phyloP scores from a whole-genome alignment of 768 basidiomycete species.

The Podaxis mareebaensis region DNA sequence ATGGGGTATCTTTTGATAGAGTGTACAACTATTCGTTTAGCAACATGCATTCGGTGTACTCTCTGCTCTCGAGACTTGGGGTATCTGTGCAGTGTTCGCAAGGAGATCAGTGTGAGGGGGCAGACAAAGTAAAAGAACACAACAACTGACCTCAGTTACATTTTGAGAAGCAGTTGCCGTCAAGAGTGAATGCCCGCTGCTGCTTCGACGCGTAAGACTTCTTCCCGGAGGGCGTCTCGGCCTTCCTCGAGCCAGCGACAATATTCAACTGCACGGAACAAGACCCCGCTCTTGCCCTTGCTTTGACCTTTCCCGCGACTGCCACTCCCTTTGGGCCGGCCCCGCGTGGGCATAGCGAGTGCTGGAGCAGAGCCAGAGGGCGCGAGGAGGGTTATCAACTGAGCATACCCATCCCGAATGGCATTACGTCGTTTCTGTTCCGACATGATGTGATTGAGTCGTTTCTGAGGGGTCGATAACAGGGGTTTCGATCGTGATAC shows the following conservation, averaged over 20 bases:
- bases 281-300: constrained; percentile 87
- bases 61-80: too few species aligned
- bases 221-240: constrained; percentile 64
- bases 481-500: constrained; percentile 56
- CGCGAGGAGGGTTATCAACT: constrained; percentile 77
- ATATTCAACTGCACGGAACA: constrained; percentile 87
- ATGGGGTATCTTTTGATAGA: background rate
- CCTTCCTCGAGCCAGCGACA: constrained; percentile 87
- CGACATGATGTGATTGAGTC: constrained; percentile 91
- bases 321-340: constrained; percentile 79
- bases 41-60: too few species aligned
- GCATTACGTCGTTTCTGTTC: constrained; percentile 93
- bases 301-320: constrained; percentile 63
- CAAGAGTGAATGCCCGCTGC: constrained; percentile 55
- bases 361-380: constrained; percentile 71
- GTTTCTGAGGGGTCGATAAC: constrained; percentile 82
- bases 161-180: background rate
- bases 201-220: constrained; percentile 68
- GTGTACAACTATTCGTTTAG: background rate
- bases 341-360: constrained; percentile 74
- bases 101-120: background rate
- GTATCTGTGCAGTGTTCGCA: background rate
- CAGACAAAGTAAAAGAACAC: background rate
- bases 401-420: constrained; percentile 87
- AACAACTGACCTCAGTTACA: background rate